Evolutionary conservation across 176 grass and related monocot genomes (phyloP), one percentile per base, ranked within the genome.

Genomic region (Poa annua): DNA sequence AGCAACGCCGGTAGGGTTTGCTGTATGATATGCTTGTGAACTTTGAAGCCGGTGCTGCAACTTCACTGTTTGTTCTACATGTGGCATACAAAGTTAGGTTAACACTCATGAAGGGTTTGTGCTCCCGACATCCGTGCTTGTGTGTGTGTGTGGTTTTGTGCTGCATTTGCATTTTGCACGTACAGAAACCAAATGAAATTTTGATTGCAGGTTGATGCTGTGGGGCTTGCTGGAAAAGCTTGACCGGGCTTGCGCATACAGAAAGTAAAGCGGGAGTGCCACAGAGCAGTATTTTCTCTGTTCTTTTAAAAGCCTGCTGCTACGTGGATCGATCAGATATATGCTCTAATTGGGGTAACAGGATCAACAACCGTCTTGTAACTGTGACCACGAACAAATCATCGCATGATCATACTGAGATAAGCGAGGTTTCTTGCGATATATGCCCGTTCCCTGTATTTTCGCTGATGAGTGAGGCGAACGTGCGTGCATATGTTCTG

Each of bases 21-120:
- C 12, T 49, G 47, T 49, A 49, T 49, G 3, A 49, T 49, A 3
- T 49, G 12, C 13, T 0, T 49, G 47, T 84, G 34, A 83, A 11
- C 86, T 88, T 88, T 85, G 81, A 85, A 90, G 77, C 88, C 82
- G 9, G 56, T 70, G 59, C 68, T 8, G 80, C 45, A 88, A 83
- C 61, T 85, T 85, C 86, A 80, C 51, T 83, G 21, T 53, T 24
- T 22, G 63, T 85, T 87, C 34, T 45, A 39, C 81, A 77, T 68
- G 49, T 47, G 74, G 52, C 61, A 70, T 13, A 9, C 20, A 82
- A 82, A 78, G 88, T 64, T 36, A 73, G 76, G 26, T 80, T 66
- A 80, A 68, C 74, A 47, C 12, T 29, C 15, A 71, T 82, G 53
- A 63, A 55, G 36, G 24, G 36, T 39, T 56, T 54, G 56, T 49